These are phyloP conservation scores for Venturia carpophila DNA, from an alignment of 2,329 filamentous ascomycete genomes.

Conservation along the genomic window DNA sequence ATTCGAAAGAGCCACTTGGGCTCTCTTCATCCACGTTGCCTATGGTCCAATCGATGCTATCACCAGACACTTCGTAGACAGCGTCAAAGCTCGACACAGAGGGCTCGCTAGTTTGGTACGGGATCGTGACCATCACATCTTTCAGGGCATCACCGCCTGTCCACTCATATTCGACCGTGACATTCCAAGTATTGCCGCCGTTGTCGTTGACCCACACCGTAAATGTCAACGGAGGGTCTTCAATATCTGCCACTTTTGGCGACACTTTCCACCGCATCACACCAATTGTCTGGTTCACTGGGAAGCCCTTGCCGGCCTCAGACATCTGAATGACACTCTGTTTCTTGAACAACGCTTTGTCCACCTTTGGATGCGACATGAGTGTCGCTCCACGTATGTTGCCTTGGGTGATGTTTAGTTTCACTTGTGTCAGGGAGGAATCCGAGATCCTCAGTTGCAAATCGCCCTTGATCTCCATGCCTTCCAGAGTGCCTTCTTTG, in stretches of 20 bases:
- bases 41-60: conserved; percentile 89
- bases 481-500: conserved; percentile 78
- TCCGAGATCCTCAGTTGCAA: conserved; percentile 86
- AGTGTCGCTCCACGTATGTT: conserved; percentile 81
- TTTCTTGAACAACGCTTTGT: conserved; percentile 77
- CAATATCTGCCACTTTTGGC: conserved; percentile 70
- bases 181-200: conserved; percentile 68
- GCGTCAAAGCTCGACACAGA: conserved; percentile 89
- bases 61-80: conserved; percentile 85
- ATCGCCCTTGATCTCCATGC: conserved; percentile 84
- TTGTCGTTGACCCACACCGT: conserved; percentile 97
- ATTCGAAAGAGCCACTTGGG: conserved; percentile 81
- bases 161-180: conserved; percentile 94
- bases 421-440: conserved; percentile 81
- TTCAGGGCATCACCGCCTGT: conserved; percentile 69
- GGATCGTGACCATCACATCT: conserved; percentile 82
- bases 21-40: conserved; percentile 79
- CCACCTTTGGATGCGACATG: conserved; percentile 93
- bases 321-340: conserved; percentile 82
- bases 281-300: conserved; percentile 85
- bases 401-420: conserved; percentile 68
- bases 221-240: conserved; percentile 84
- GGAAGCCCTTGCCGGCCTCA: conserved; percentile 81
- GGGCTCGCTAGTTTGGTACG: conserved; percentile 77
- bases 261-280: conserved; percentile 88